Percentiles rank a stretch among this genome's conserved stretches.
Conservation (phyloP, 768 basidiomycete species). For the Lactifluus piperatus region DNA sequence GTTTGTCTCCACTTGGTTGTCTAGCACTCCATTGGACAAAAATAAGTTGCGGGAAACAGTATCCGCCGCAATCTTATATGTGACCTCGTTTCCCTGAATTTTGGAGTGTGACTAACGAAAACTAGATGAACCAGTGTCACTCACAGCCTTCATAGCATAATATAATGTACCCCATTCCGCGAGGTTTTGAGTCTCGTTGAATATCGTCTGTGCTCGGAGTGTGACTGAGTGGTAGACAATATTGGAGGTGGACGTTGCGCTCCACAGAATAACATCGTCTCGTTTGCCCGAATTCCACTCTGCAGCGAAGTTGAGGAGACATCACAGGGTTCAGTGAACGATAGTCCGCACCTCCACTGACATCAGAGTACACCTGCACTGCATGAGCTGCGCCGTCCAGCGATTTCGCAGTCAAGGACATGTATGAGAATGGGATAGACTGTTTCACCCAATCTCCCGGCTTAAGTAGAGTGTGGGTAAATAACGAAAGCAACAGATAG, state of each 20-base stretch:
- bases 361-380: slow-evolving; percentile 33
- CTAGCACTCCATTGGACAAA: no score
- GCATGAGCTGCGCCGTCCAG: slow-evolving; percentile 28
- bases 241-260: neutral
- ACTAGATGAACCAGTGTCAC: neutral
- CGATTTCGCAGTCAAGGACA: slow-evolving; percentile 26
- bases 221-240: slow-evolving; percentile 13
- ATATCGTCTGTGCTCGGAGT: slow-evolving; percentile 1
- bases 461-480: slow-evolving; percentile 12
- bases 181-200: slow-evolving; percentile 13
- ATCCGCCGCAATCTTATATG: no score
- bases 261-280: slow-evolving; percentile 4
- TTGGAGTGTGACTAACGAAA: neutral
- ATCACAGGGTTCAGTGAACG: neutral
- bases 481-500: neutral
- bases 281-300: slow-evolving; percentile 23
- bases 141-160: slow-evolving; percentile 17
- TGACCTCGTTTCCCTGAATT: no score
- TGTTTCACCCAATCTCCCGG: slow-evolving; percentile 32
- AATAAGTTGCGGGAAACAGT: no score
- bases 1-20: no score
- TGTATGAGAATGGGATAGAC: slow-evolving; percentile 34
- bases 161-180: slow-evolving; percentile 20
- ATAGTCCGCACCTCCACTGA: slow-evolving; percentile 28
- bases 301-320: neutral